These are phyloP conservation scores for Vitis rotundifolia DNA, from an alignment of 164 flowering plant species.

Conservation along the genomic window DNA sequence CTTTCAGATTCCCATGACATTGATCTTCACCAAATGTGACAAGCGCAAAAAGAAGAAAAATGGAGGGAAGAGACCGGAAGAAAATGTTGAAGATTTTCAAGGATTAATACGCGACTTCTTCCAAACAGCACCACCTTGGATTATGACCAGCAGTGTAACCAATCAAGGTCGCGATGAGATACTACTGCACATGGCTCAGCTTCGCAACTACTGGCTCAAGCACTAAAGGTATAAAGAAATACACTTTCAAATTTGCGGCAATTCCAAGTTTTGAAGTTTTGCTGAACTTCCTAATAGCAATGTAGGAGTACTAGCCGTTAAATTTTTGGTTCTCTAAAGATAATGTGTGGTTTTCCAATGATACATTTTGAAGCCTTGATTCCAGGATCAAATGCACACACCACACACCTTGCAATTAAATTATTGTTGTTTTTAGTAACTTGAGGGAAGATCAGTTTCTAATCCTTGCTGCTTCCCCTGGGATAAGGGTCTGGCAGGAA, in stretches of 20 bases:
- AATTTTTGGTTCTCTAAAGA: too few relatives aligned
- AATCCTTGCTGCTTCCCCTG: too few relatives aligned
- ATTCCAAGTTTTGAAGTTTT: too few relatives aligned
- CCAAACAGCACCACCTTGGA: slow-evolving; percentile 85
- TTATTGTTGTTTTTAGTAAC: too few relatives aligned
- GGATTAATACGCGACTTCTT: slow-evolving; percentile 72
- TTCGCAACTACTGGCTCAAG: slow-evolving; percentile 95
- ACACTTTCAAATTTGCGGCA: not conserved
- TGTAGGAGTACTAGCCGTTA: too few relatives aligned
- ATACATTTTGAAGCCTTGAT: too few relatives aligned
- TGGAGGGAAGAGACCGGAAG: slow-evolving; percentile 88
- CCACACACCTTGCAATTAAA: too few relatives aligned
- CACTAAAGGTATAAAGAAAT: slow-evolving; percentile 34
- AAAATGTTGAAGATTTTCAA: slow-evolving; percentile 78
- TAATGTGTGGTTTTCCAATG: too few relatives aligned
- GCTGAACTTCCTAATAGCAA: too few relatives aligned
- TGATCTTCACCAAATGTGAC: slow-evolving; percentile 96
- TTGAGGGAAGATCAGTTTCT: too few relatives aligned
- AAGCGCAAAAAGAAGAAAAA: slow-evolving; percentile 84
- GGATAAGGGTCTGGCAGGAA: too few relatives aligned
- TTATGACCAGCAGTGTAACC: slow-evolving; percentile 93
- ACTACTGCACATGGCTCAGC: slow-evolving; percentile 90
- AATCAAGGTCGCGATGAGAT: slow-evolving; percentile 93
- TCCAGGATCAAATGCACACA: too few relatives aligned
- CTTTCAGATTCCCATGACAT: slow-evolving; percentile 90